These are phyloP conservation scores for Xerocomus subilludens DNA, from an alignment of 1,284 basidiomycete species.

Conservation along the genomic window DNA sequence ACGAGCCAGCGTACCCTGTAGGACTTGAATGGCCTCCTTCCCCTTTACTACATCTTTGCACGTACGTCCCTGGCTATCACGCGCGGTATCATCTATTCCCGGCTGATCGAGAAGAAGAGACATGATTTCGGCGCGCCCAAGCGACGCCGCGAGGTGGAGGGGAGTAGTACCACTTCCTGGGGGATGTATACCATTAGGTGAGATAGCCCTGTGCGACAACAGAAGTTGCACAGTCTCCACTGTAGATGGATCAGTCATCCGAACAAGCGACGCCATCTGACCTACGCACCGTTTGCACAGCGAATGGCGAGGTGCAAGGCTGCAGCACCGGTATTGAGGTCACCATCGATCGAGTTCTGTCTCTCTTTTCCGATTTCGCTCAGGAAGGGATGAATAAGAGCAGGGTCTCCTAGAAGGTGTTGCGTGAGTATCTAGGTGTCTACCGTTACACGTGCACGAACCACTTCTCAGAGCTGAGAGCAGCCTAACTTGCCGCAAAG, in stretches of 20 bases:
- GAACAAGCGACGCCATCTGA: constrained; percentile 6
- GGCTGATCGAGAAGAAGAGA: constrained; percentile 80
- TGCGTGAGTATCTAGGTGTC: constrained; percentile 17
- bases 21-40: constrained; percentile 75
- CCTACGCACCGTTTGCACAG: constrained; percentile 78
- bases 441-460: constrained; percentile 41
- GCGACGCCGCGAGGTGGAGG: constrained; percentile 86
- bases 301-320: constrained; percentile 88
- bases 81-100: constrained; percentile 81
- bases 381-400: constrained; percentile 86
- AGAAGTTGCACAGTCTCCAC: constrained; percentile 65
- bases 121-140: constrained; percentile 84
- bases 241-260: constrained; percentile 24
- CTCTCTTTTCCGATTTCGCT: constrained; percentile 76
- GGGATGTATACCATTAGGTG: constrained; percentile 78
- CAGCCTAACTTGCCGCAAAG: constrained; percentile 76
- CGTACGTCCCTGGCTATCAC: constrained; percentile 77
- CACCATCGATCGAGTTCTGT: constrained; percentile 59
- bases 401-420: constrained; percentile 69
- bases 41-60: constrained; percentile 81
- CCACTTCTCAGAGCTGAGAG: constrained; percentile 80
- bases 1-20: constrained; percentile 65
- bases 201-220: constrained; percentile 78
- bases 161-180: constrained; percentile 81
- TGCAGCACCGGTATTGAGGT: constrained; percentile 73